A percentile compares a stretch with the other conserved stretches of the same genome.
Conservation (phyloP, 768 basidiomycete genomes). For the Boletus sensibilis region DNA sequence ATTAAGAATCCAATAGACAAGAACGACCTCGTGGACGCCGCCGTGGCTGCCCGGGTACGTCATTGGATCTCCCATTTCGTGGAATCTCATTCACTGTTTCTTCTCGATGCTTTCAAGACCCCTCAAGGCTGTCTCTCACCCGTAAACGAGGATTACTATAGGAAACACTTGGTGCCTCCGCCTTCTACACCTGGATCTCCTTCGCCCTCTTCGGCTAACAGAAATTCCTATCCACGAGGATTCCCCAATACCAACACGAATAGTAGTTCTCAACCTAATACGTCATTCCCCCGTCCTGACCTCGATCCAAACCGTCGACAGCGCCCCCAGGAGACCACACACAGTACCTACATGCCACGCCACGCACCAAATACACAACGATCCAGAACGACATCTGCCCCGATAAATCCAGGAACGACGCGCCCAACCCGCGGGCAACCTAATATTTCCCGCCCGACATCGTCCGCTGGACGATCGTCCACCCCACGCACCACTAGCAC, state of each 20-base stretch:
- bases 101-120: slow-evolving; percentile 36
- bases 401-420: slow-evolving; percentile 12
- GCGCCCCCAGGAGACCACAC: slow-evolving; percentile 17
- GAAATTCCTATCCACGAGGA: slow-evolving; percentile 15
- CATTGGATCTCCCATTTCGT: neutral
- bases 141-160: slow-evolving; percentile 54
- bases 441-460: slow-evolving; percentile 15
- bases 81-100: neutral
- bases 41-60: slow-evolving; percentile 51
- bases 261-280: slow-evolving; percentile 25
- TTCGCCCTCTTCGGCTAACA: slow-evolving; percentile 16
- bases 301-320: slow-evolving; percentile 48
- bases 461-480: slow-evolving; percentile 16
- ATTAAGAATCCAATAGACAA: slow-evolving; percentile 68
- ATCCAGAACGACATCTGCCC: slow-evolving; percentile 24
- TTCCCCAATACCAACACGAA: slow-evolving; percentile 4
- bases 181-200: slow-evolving; percentile 10
- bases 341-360: slow-evolving; percentile 19
- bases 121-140: slow-evolving; percentile 60
- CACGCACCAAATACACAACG: slow-evolving; percentile 11
- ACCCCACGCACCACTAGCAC: slow-evolving; percentile 8
- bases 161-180: slow-evolving; percentile 30
- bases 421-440: slow-evolving; percentile 2
- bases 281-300: slow-evolving; percentile 61
- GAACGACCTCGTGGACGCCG: slow-evolving; percentile 70